Conservation (phyloP, 306 rosid genomes). For the Cyamopsis tetragonoloba region DNA sequence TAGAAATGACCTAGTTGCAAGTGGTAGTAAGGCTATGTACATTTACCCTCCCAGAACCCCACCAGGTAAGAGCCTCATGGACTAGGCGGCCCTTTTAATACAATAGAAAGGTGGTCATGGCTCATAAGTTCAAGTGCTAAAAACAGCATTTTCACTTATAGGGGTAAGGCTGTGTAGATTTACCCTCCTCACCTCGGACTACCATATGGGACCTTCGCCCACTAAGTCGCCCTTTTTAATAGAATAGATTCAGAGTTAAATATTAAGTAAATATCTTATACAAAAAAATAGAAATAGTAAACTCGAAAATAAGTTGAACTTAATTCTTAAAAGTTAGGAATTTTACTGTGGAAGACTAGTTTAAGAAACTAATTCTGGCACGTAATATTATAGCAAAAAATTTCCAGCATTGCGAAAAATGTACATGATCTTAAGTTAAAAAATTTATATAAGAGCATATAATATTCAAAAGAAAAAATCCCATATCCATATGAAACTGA, state of each 20-base stretch:
- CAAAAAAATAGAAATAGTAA: neutral
- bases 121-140: no score
- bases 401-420: conserved; percentile 8
- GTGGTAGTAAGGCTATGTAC: no score
- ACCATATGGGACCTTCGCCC: no score
- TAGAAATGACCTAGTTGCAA: no score
- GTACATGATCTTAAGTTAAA: neutral
- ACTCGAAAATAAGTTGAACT: neutral
- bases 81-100: no score
- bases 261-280: neutral
- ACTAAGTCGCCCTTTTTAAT: neutral
- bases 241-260: neutral
- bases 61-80: no score
- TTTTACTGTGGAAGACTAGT: neutral
- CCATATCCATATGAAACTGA: conserved; percentile 5
- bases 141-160: no score
- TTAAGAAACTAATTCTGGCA: neutral
- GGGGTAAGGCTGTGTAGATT: no score
- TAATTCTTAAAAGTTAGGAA: neutral
- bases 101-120: no score
- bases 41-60: no score
- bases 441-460: neutral
- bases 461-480: neutral
- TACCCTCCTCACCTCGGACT: no score
- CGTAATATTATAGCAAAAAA: neutral